These are phyloP conservation scores for Lodderomyces jiufengensis DNA, from an alignment of 1,139 yeast genomes.

Conservation along the genomic window DNA sequence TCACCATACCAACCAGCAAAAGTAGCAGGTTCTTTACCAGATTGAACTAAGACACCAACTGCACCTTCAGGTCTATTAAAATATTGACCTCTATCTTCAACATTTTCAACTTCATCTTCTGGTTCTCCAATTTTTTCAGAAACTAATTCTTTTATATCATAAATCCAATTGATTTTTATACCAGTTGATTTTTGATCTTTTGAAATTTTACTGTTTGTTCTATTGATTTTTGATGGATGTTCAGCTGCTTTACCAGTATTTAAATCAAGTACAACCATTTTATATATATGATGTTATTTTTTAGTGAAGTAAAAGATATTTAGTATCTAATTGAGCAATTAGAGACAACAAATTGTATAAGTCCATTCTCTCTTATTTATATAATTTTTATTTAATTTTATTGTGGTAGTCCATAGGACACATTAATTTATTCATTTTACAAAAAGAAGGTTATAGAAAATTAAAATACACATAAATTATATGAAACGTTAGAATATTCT, in stretches of 20 bases:
- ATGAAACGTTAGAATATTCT: too few relatives aligned
- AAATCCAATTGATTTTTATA: slow-evolving; percentile 8
- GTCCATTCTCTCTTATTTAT: too few relatives aligned
- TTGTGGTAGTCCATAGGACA: too few relatives aligned
- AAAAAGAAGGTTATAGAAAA: too few relatives aligned
- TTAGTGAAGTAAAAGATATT: too few relatives aligned
- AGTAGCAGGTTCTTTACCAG: slow-evolving; percentile 19
- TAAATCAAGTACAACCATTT: slow-evolving; percentile 7
- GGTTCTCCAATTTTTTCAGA: slow-evolving; percentile 1
- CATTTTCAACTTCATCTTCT: slow-evolving; percentile 11
- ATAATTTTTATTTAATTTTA: too few relatives aligned
- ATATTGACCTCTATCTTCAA: slow-evolving; percentile 16
- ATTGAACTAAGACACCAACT: slow-evolving; percentile 15
- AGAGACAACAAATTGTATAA: too few relatives aligned
- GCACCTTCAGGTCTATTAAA: slow-evolving; percentile 13
- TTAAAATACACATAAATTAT: too few relatives aligned
- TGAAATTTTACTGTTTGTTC: slow-evolving; percentile 3
- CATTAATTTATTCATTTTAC: too few relatives aligned
- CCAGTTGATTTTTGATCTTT: slow-evolving; percentile 6
- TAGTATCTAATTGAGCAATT: too few relatives aligned
- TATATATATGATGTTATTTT: too few relatives aligned
- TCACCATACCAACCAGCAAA: slow-evolving; percentile 22
- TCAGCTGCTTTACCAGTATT: slow-evolving; percentile 2
- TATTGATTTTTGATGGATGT: not conserved
- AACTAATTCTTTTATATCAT: slow-evolving; percentile 2